phyloP scores from a whole-genome alignment of 257 asterid genomes.

The Jaltomata sinuosa region DNA sequence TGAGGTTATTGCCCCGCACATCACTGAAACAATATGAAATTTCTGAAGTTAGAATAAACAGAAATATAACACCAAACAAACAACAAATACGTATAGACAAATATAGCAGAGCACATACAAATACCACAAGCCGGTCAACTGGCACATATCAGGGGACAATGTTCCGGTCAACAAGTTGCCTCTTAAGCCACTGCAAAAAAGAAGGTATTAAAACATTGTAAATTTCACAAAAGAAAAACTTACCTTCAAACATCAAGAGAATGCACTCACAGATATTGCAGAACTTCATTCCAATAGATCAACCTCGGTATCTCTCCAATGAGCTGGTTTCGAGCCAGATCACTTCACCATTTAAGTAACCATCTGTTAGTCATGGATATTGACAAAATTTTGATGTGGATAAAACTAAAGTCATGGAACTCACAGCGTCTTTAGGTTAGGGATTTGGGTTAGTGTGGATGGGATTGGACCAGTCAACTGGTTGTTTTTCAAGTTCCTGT shows the following conservation, averaged over 20 bases:
- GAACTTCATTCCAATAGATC: conserved; percentile 94
- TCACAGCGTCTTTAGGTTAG: conserved; percentile 87
- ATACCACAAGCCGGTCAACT: conserved; percentile 93
- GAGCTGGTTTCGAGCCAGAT: conserved; percentile 89
- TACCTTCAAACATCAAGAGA: neutral
- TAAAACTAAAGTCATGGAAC: conserved; percentile 3
- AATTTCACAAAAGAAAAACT: neutral
- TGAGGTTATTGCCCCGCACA: conserved; percentile 77
- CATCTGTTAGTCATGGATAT: neutral
- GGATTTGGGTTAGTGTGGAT: conserved; percentile 88
- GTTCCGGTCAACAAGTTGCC: conserved; percentile 79
- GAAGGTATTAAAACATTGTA: neutral
- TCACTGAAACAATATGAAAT: conserved; percentile 42
- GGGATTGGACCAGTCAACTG: conserved; percentile 93
- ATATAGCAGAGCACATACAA: conserved; percentile 46
- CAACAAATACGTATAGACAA: neutral
- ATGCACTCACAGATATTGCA: conserved; percentile 79
- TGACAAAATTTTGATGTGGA: neutral
- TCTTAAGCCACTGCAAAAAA: conserved; percentile 57
- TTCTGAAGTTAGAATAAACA: neutral
- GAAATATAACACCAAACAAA: neutral
- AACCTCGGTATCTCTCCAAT: conserved; percentile 88
- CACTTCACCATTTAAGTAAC: conserved; percentile 25
- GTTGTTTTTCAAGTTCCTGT: conserved; percentile 78
- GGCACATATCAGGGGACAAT: conserved; percentile 89